Base-by-base conservation (phyloP, 2,329 filamentous ascomycete genomes). In the Botrytis tulipae region DNA sequence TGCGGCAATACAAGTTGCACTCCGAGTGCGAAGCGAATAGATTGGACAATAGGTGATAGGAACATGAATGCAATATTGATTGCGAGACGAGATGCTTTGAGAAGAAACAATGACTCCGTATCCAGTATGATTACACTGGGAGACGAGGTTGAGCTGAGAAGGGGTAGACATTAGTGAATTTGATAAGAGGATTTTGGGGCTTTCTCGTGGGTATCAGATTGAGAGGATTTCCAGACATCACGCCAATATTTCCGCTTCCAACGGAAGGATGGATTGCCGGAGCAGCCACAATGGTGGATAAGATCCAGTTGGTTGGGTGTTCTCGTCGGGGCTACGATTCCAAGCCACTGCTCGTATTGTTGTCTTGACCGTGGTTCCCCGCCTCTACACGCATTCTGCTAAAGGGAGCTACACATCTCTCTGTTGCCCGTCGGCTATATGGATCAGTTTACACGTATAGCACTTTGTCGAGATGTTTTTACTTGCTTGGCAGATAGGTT, bases 31-130 rank as follows among this genome's bases (percentile, higher is more conserved):
- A 71, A 71, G 32, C 42, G 35, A 32, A 51, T 29, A 37, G 37
- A 66, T 29, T 66, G 60, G 70, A 40, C n/a, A 20, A 71, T 71
- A 54, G 60, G 46, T 8, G 40, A 35, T 9, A 66, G 44, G n/a
- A 16, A 59, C 6, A 71, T 71, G 70, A 71, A 65, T 66, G 7
- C 32, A 5, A 51, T 16, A 18, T 32, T 66, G 60, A 66, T 51
- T 18, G 14, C 44, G 20, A 66, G 20, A 46, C 40, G n/a, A n/a
- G 18, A 48, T 29, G 32, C 12, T 20, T 22, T 25, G 25, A 22
- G 14, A 18, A 29, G 35, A 18, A 71, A 42, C 7, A 66, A 40
- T 12, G 35, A 7, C 3, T 67, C 63, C 22, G 14, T 29, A 2
- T 22, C 32, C 16, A 51, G 44, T 37, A 51, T 67, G 22, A 37